Percentiles rank a stretch among this genome's conserved stretches.
Evolutionary conservation across 2,329 filamentous ascomycete species (phyloP).

Genomic region (Chaetomium olivaceum): DNA sequence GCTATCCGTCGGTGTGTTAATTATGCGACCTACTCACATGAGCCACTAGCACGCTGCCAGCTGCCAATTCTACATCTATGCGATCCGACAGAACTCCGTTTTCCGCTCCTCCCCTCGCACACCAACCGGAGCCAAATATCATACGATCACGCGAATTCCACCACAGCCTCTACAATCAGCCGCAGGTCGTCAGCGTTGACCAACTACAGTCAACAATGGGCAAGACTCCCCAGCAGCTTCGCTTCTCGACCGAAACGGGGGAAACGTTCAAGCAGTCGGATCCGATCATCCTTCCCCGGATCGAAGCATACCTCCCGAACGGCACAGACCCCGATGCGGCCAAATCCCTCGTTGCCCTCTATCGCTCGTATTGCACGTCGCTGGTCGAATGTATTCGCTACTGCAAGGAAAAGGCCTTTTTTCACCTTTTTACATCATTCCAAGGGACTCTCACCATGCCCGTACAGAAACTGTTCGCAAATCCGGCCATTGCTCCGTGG

Average conservation of each 20-base stretch:
- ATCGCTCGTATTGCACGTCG: constrained; percentile 92
- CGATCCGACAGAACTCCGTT: constrained; percentile 39
- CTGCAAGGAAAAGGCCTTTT: constrained; percentile 96
- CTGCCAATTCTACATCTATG: constrained; percentile 25
- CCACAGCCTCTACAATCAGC: constrained; percentile 61
- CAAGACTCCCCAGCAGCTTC: constrained; percentile 61
- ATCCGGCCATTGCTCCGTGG: constrained; percentile 82
- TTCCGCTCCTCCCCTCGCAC: constrained; percentile 43
- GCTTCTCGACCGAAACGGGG: constrained; percentile 61
- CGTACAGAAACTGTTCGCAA: constrained; percentile 86
- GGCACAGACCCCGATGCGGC: constrained; percentile 86
- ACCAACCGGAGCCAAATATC: constrained; percentile 36
- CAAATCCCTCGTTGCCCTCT: constrained; percentile 81
- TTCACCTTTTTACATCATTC: constrained; percentile 91
- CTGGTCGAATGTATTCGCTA: constrained; percentile 93
- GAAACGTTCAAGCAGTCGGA: constrained; percentile 64
- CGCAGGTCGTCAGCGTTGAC: constrained; percentile 57
- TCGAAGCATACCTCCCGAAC: constrained; percentile 75
- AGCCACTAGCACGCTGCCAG: constrained; percentile 38
- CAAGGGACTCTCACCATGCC: constrained; percentile 95
- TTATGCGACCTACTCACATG: constrained; percentile 28
- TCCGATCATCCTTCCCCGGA: constrained; percentile 77
- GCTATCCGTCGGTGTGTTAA: background rate
- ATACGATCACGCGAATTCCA: constrained; percentile 38
- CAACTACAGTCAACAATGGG: constrained; percentile 57